Percentiles rank a stretch among this genome's conserved stretches.
phyloP scores from a whole-genome alignment of 1,139 yeast genomes.

The Waltiozyma sp. region DNA sequence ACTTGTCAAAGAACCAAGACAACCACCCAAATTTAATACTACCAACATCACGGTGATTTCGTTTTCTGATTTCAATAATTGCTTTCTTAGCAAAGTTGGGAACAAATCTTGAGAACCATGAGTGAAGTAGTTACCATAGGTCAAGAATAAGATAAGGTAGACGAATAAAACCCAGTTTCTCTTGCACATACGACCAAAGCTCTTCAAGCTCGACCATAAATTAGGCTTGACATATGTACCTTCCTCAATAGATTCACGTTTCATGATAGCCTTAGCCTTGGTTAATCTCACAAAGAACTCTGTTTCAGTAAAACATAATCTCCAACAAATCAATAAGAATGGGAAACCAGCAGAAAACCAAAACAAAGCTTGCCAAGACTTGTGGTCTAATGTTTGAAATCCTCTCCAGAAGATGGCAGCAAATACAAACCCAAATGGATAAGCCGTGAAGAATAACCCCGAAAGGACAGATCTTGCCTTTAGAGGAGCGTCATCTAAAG shows the following conservation, averaged over 20 bases:
- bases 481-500: constrained; percentile 36
- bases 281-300: constrained; percentile 21
- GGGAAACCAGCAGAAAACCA: constrained; percentile 47
- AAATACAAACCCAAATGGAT: constrained; percentile 32
- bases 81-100: constrained; percentile 36
- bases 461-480: constrained; percentile 31
- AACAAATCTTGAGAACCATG: constrained; percentile 48
- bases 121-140: constrained; percentile 41
- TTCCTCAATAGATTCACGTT: constrained; percentile 29
- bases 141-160: constrained; percentile 36
- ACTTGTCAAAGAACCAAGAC: constrained; percentile 34
- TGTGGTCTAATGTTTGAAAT: constrained; percentile 21
- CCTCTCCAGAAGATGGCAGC: constrained; percentile 36
- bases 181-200: constrained; percentile 19
- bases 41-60: constrained; percentile 35
- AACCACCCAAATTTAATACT: constrained; percentile 38
- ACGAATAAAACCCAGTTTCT: constrained; percentile 21
- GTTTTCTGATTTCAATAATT: constrained; percentile 27
- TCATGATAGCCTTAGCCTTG: constrained; percentile 20
- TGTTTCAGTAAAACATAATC: constrained; percentile 31
- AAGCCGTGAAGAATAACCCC: constrained; percentile 36
- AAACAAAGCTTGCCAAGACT: constrained; percentile 41
- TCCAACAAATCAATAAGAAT: constrained; percentile 29
- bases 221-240: constrained; percentile 13
- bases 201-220: constrained; percentile 6